Conservation (phyloP, 2,329 filamentous ascomycete species). For the Apiospora rasikravindrae region DNA sequence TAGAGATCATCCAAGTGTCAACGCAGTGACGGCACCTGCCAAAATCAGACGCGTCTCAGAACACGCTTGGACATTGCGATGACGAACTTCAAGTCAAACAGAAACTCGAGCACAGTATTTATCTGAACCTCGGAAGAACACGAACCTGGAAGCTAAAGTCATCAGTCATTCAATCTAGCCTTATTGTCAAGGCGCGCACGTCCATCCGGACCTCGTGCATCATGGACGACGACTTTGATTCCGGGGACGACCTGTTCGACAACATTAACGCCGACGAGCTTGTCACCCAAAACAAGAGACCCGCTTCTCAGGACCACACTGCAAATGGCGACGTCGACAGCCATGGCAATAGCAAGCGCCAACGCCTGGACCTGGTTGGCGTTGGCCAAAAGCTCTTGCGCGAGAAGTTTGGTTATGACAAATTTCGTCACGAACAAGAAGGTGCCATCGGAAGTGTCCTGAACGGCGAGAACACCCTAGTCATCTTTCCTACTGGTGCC, state of each 20-base stretch:
- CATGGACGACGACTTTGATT: slow-evolving; percentile 37
- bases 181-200: background rate
- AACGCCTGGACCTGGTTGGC: slow-evolving; percentile 22
- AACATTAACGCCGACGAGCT: slow-evolving; percentile 32
- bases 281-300: slow-evolving; percentile 24
- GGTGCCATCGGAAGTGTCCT: slow-evolving; percentile 46
- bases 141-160: background rate
- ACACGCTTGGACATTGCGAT: slow-evolving; percentile 2
- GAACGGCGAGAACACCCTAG: slow-evolving; percentile 46
- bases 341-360: slow-evolving; percentile 19
- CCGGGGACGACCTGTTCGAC: slow-evolving; percentile 41
- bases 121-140: background rate
- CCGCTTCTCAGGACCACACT: background rate
- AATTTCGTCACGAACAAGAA: slow-evolving; percentile 52
- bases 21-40: background rate
- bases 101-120: background rate
- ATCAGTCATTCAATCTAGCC: background rate
- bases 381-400: slow-evolving; percentile 38
- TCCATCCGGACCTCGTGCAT: background rate
- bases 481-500: slow-evolving; percentile 53
- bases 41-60: slow-evolving; percentile 6
- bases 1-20: background rate
- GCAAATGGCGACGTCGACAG: slow-evolving; percentile 1
- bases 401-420: slow-evolving; percentile 45
- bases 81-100: background rate